A percentile compares a stretch with the other conserved stretches of the same genome.
These are phyloP conservation scores for Blastocystis sp. DNA, from an alignment of 352 stramenopile genomes.

Conservation along the genomic window DNA sequence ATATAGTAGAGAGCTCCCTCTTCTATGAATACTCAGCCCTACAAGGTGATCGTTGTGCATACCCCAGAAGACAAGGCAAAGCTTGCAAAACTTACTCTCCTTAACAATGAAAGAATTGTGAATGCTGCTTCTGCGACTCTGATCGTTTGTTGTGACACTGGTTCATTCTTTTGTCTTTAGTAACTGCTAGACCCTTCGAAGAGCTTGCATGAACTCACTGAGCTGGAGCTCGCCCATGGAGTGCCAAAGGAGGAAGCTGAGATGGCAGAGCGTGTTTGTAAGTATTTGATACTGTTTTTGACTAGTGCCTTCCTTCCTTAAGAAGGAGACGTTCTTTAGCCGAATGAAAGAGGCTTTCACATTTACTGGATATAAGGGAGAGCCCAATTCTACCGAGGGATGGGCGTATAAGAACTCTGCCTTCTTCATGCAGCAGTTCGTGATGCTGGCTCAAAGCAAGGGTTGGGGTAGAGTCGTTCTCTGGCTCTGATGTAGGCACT, in stretches of 20 bases:
- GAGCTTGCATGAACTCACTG: neutral
- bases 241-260: neutral
- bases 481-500: neutral
- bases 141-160: conserved; percentile 40
- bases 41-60: conserved; percentile 53
- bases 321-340: conserved; percentile 30
- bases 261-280: conserved; percentile 18
- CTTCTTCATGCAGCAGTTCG: conserved; percentile 59
- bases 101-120: conserved; percentile 31
- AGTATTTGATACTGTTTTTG: neutral
- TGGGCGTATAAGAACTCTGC: conserved; percentile 49
- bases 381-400: neutral
- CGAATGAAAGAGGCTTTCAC: conserved; percentile 38
- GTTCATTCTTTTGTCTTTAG: neutral
- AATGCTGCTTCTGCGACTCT: conserved; percentile 50
- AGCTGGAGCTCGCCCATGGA: conserved; percentile 4
- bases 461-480: neutral
- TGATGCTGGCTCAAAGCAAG: conserved; percentile 56
- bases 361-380: conserved; percentile 16
- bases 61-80: conserved; percentile 41
- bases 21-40: conserved; percentile 42
- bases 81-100: conserved; percentile 2
- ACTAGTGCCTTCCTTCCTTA: conserved; percentile 6
- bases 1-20: conserved; percentile 11
- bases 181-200: neutral